Evolutionary conservation across 192 early-diverging fungal species (phyloP).

Genomic region (Jimgerdemannia lactiflua): DNA sequence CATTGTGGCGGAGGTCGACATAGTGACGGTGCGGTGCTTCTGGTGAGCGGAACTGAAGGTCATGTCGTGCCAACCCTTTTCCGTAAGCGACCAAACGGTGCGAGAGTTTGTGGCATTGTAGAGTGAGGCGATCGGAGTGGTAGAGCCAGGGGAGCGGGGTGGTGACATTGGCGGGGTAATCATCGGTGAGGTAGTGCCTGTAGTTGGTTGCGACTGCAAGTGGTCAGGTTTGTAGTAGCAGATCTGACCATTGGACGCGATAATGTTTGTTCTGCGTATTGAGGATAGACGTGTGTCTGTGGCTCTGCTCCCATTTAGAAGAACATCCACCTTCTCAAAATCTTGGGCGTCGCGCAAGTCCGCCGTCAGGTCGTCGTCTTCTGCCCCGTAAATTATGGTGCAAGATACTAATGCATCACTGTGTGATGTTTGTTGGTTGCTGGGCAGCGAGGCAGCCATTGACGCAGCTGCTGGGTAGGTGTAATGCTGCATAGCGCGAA

Average conservation of each 20-base stretch:
- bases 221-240: neutral
- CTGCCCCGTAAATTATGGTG: neutral
- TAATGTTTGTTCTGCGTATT: neutral
- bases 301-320: neutral
- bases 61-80: slow-evolving; percentile 18
- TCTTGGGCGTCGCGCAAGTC: neutral
- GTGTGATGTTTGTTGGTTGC: neutral
- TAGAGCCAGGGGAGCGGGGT: neutral
- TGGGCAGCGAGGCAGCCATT: neutral
- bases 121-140: slow-evolving; percentile 4
- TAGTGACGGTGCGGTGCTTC: slow-evolving; percentile 13
- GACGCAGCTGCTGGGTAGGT: neutral
- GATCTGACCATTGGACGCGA: neutral
- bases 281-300: no score
- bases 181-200: neutral
- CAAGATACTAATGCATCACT: neutral
- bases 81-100: slow-evolving; percentile 11
- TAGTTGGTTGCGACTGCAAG: neutral
- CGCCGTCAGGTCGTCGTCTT: neutral
- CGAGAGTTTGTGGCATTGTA: neutral
- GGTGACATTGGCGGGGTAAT: neutral
- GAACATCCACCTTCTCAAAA: neutral
- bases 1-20: slow-evolving; percentile 10
- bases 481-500: neutral
- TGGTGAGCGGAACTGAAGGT: slow-evolving; percentile 6